Conservation (phyloP, 2,329 filamentous ascomycete species). For the Falciphora oryzae region DNA sequence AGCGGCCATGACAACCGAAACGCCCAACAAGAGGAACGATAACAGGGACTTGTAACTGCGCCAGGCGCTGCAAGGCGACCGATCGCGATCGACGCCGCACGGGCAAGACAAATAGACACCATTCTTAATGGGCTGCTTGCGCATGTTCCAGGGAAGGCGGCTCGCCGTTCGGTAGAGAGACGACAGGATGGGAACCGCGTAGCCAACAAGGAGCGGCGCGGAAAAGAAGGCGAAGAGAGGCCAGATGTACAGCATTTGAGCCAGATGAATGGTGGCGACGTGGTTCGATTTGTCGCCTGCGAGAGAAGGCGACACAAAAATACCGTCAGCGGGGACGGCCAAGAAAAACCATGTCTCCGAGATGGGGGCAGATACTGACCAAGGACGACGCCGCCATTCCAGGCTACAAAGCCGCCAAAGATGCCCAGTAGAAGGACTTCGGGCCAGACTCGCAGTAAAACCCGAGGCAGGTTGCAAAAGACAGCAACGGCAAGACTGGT, state of each 20-base stretch:
- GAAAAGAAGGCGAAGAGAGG: constrained; percentile 88
- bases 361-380: constrained; percentile 44
- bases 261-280: constrained; percentile 77
- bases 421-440: constrained; percentile 56
- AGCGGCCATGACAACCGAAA: not conserved
- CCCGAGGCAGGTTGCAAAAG: constrained; percentile 38
- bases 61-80: not conserved
- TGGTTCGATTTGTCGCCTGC: constrained; percentile 92
- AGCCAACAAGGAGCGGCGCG: constrained; percentile 63
- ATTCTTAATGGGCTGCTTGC: not conserved
- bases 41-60: not conserved
- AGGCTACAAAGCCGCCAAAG: constrained; percentile 71
- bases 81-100: not conserved
- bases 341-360: no score
- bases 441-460: constrained; percentile 48
- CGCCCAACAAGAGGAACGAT: not conserved
- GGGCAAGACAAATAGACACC: not conserved
- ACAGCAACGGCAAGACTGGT: constrained; percentile 60
- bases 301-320: not conserved
- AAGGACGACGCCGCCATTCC: constrained; percentile 89
- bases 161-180: not conserved
- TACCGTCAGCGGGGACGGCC: not conserved
- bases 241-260: constrained; percentile 96
- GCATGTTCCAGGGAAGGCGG: not conserved
- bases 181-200: constrained; percentile 32